These are phyloP conservation scores for Wolfiporia cocos DNA, from an alignment of 1,284 basidiomycete species.

Conservation along the genomic window DNA sequence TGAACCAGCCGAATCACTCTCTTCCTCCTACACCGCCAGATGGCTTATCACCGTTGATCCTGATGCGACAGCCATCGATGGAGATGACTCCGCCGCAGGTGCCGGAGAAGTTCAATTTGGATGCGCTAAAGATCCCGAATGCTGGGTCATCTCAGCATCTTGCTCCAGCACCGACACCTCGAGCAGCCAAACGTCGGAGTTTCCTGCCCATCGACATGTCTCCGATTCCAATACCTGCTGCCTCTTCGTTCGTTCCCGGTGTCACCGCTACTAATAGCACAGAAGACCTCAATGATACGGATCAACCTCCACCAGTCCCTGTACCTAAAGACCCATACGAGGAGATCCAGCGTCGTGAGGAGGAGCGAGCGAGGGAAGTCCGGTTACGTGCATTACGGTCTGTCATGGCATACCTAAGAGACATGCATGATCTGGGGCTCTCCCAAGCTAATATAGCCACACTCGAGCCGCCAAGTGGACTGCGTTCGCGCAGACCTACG, in stretches of 20 bases:
- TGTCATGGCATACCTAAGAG: slow-evolving; percentile 91
- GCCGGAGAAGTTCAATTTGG: slow-evolving; percentile 23
- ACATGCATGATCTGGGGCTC: slow-evolving; percentile 84
- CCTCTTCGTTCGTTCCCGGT: slow-evolving; percentile 54
- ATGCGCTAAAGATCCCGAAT: slow-evolving; percentile 18
- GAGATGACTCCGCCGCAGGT: slow-evolving; percentile 25
- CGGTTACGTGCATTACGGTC: slow-evolving; percentile 78
- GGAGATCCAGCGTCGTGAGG: slow-evolving; percentile 52
- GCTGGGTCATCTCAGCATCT: slow-evolving; percentile 32
- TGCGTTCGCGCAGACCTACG: slow-evolving; percentile 60
- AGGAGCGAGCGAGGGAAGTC: slow-evolving; percentile 62
- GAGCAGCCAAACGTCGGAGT: slow-evolving; percentile 69
- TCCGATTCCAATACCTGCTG: slow-evolving; percentile 52
- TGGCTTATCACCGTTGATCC: slow-evolving; percentile 28
- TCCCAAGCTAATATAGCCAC: slow-evolving; percentile 50
- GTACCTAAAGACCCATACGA: slow-evolving; percentile 36
- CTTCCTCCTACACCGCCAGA: slow-evolving; percentile 6
- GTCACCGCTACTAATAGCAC: slow-evolving; percentile 38
- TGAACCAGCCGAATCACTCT: slow-evolving; percentile 13
- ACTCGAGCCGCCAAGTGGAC: slow-evolving; percentile 25
- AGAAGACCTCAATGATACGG: slow-evolving; percentile 34
- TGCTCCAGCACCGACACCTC: slow-evolving; percentile 39
- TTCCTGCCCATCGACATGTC: slow-evolving; percentile 77
- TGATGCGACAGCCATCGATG: slow-evolving; percentile 22
- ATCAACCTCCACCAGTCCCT: slow-evolving; percentile 37